These are phyloP conservation scores for Blastosporella zonata DNA, from an alignment of 1,284 basidiomycete species.

Conservation along the genomic window DNA sequence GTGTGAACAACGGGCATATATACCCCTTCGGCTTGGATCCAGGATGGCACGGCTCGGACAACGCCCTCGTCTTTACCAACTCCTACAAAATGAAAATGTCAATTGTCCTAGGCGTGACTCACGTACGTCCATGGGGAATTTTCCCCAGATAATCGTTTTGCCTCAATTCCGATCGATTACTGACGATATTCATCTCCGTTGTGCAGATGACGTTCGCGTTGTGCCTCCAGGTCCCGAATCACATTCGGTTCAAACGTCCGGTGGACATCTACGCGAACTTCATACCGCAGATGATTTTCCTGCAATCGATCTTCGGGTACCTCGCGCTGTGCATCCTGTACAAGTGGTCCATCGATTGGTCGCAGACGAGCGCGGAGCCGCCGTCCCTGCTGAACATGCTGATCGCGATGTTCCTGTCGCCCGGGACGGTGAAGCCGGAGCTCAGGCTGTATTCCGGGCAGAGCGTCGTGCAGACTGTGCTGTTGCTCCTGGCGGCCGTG, in stretches of 20 bases:
- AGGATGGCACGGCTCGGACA: conserved; percentile 93
- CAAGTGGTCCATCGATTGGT: conserved; percentile 98
- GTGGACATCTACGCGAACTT: conserved; percentile 92
- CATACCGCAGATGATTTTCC: conserved; percentile 95
- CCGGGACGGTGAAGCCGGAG: conserved; percentile 72
- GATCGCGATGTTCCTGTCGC: conserved; percentile 91
- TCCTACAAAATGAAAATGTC: conserved; percentile 99
- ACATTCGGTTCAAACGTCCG: conserved; percentile 86
- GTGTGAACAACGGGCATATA: conserved; percentile 58
- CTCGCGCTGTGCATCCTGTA: conserved; percentile 93
- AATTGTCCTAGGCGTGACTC: conserved; percentile 93
- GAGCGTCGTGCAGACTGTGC: conserved; percentile 76
- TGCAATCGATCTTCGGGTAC: conserved; percentile 97
- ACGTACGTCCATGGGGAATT: conserved; percentile 57
- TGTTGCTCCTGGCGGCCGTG: conserved; percentile 79
- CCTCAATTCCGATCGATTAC: background rate
- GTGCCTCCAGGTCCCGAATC: conserved; percentile 94
- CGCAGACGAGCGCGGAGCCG: conserved; percentile 63
- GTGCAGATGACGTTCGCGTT: conserved; percentile 95
- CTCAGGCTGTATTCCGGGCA: conserved; percentile 87
- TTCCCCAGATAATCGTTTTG: conserved; percentile 18
- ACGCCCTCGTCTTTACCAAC: conserved; percentile 92
- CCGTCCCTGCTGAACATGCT: conserved; percentile 95
- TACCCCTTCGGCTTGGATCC: conserved; percentile 97
- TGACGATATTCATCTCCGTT: background rate